These are phyloP conservation scores for Dioscorea dumetorum DNA, from an alignment of 106 monocot genomes.

Conservation along the genomic window DNA sequence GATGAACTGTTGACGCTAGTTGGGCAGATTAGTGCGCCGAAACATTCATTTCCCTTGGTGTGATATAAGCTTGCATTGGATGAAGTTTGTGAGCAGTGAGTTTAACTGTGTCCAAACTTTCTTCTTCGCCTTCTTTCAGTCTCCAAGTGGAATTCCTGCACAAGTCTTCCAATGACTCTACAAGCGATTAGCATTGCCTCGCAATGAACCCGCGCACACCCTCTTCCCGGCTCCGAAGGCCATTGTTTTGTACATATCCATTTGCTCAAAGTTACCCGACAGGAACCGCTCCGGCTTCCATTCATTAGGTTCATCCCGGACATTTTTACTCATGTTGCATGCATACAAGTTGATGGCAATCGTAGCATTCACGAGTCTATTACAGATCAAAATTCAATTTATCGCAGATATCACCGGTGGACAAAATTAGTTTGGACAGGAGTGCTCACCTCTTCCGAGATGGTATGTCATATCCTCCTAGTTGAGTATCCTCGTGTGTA, in stretches of 20 bases:
- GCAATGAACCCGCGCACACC: slow-evolving; percentile 71
- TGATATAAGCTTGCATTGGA: slow-evolving; percentile 15
- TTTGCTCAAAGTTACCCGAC: slow-evolving; percentile 23
- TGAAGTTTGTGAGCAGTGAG: slow-evolving; percentile 67
- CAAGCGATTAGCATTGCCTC: slow-evolving; percentile 77
- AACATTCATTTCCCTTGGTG: slow-evolving; percentile 1
- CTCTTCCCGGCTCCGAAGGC: slow-evolving; percentile 88
- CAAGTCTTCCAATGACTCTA: slow-evolving; percentile 43
- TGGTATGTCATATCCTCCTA: slow-evolving; percentile 70
- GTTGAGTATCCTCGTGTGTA: slow-evolving; percentile 59
- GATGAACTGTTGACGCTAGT: not conserved
- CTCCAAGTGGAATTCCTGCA: slow-evolving; percentile 83
- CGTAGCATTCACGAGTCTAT: slow-evolving; percentile 4
- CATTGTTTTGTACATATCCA: slow-evolving; percentile 81
- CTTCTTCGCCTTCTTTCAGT: slow-evolving; percentile 79
- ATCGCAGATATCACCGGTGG: not conserved
- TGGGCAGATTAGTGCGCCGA: no score
- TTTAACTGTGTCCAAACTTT: slow-evolving; percentile 54
- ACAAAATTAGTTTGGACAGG: not conserved
- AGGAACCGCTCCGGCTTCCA: slow-evolving; percentile 86
- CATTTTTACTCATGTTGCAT: slow-evolving; percentile 76
- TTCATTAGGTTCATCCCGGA: slow-evolving; percentile 61
- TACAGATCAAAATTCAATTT: not conserved
- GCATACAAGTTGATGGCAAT: slow-evolving; percentile 75
- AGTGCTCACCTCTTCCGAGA: slow-evolving; percentile 51